Conservation (phyloP, 129 eudicot genomes). For the Centaurea solstitialis region DNA sequence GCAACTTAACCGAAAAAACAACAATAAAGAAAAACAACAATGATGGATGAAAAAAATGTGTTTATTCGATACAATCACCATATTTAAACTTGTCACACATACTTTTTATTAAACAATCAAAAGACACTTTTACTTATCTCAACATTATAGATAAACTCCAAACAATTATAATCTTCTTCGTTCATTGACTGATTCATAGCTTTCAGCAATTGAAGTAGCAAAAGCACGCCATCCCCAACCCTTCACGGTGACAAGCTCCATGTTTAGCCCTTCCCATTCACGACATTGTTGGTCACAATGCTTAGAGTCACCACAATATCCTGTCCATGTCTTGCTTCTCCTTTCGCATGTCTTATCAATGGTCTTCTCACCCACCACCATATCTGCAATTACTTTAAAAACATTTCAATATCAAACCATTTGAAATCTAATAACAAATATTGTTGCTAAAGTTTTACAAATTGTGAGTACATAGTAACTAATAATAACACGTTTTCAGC, state of each 20-base stretch:
- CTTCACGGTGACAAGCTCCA: conserved; percentile 28
- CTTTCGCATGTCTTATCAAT: neutral
- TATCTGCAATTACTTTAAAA: neutral
- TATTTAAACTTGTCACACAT: neutral
- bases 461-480: neutral
- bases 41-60: too few species aligned
- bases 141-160: neutral
- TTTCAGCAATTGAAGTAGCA: conserved; percentile 29
- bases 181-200: too few species aligned
- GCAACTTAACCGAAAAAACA: too few species aligned
- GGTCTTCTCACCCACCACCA: neutral
- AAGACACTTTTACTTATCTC: neutral
- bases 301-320: conserved; percentile 18
- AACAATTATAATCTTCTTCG: neutral
- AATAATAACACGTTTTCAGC: neutral
- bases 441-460: neutral
- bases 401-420: neutral
- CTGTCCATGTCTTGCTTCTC: conserved; percentile 33
- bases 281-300: conserved; percentile 24
- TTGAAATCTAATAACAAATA: neutral
- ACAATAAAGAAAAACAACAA: too few species aligned
- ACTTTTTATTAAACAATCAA: neutral
- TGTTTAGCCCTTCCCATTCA: conserved; percentile 21
- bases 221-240: conserved; percentile 29
- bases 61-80: conserved; percentile 10